Conservation (phyloP, 164 flowering plant genomes). For the Malania oleifera region DNA sequence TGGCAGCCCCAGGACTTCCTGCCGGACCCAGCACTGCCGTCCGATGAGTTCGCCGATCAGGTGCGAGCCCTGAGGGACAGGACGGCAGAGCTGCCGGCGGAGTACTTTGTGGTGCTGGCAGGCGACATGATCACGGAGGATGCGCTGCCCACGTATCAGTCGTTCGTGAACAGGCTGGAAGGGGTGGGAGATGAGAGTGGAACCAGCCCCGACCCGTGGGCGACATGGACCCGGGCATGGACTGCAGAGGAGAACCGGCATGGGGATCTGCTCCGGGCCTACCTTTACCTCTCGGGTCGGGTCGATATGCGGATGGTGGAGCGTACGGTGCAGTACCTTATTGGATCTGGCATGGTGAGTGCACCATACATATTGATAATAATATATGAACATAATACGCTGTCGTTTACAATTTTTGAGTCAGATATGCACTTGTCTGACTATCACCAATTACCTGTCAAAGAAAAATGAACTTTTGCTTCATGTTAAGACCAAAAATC, state of each 20-base stretch:
- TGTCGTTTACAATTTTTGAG: too few relatives aligned
- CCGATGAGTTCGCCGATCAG: conserved; percentile 31
- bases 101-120: conserved; percentile 46
- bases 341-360: conserved; percentile 49
- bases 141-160: conserved; percentile 52
- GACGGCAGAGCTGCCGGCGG: conserved; percentile 39
- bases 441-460: too few relatives aligned
- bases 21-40: conserved; percentile 30
- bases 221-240: conserved; percentile 47
- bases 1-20: conserved; percentile 48
- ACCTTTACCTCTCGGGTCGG: conserved; percentile 44
- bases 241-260: conserved; percentile 59
- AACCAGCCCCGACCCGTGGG: conserved; percentile 43
- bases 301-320: conserved; percentile 47
- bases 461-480: too few relatives aligned
- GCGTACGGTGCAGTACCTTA: conserved; percentile 37
- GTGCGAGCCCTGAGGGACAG: conserved; percentile 35
- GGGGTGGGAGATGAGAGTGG: conserved; percentile 48
- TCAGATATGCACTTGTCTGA: too few relatives aligned
- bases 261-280: conserved; percentile 42
- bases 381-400: too few relatives aligned
- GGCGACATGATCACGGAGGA: conserved; percentile 54
- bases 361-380: too few relatives aligned
- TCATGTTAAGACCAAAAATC: too few relatives aligned
- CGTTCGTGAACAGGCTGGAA: conserved; percentile 43